Evolutionary conservation across 2,329 filamentous ascomycete species (phyloP), one percentile per base, ranked within the genome.

Genomic region (Coniosporium tulheliwenetii): DNA sequence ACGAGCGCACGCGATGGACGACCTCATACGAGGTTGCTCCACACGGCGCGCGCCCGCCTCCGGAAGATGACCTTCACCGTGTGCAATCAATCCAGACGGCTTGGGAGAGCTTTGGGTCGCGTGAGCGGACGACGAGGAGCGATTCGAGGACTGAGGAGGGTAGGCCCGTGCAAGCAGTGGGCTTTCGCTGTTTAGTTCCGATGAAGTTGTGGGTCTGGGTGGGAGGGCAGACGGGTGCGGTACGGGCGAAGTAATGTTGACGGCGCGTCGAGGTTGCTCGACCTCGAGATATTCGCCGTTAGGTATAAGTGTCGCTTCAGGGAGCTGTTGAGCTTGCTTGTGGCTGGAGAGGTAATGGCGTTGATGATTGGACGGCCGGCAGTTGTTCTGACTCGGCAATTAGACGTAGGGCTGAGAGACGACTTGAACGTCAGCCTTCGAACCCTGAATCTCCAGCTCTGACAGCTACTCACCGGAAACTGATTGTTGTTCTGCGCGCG

Each of bases 1-100:
- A 47, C 76, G 71, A 45, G 75, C 67, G 60, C 84, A 91, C 38
- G 84, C 83, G 54, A 89, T 85, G 53, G 79, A 84, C 37, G 82
- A 85, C 49, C 84, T 73, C 73, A 85, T 81, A 43, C 63, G 58
- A 43, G 47, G 44, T 12, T 37, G 36, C 10, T 15, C 36, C 13
- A 15, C n/a, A 12, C 36, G 36, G 5, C 5, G 13, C 16, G 36
- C 10, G 12, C 36, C 36, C 16, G 13, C 36, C 13, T 15, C 14
- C 33, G 33, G 33, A n/a, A 15, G 33, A n/a, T 35, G 33, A 8
- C 12, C 36, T 15, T 37, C 36, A 37, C 5, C n/a, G n/a, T 12
- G 15, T 10, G 36, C 36, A 37, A 15, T 15, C 10, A 15, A 10
- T 8, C 10, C 10, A 13, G 15, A 16, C 10, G 12, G n/a, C 8